Evolutionary conservation across 2,329 filamentous ascomycete genomes (phyloP), one percentile per base, ranked within the genome.

Genomic region (Sclerotinia minor): DNA sequence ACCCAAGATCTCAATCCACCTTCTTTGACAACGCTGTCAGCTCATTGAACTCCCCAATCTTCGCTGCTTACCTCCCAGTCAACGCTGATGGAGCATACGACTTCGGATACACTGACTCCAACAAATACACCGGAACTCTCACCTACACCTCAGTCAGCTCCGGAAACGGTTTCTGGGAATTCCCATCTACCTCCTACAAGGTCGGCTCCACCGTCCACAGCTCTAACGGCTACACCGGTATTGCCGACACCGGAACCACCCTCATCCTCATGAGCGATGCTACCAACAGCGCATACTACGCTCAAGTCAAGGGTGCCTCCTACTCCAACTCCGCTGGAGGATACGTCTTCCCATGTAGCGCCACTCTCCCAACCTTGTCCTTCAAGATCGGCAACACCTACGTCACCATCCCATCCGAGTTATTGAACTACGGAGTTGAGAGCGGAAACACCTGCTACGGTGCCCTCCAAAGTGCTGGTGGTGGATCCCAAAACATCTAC

Each of bases 81-180:
- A 79, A 81, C 68, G 72, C 75, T 9, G 69, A 80, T 24, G 82
- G 84, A 52, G 79, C 78, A 41, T 87, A 85, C 76, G 82, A 85
- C 74, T 87, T 87, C 69, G 85, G 85, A 59, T 84, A 78, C 77
- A 83, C 85, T 67, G 82, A 87, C 77, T 73, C 69, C 38, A 74
- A 76, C 69, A 83, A 83, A 72, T 86, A 85, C 80, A 83, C 79
- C 5, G 85, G 85, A 44, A 64, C 73, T 35, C 81, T 87, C 74
- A 78, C 78, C 67, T 88, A 85, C 76, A 77, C 81, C 24, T 55
- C 76, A 38, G 81, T 85, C 68, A 78, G 82, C 73, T 79, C 72
- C 69, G 74, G 73, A 60, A 77, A 82, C 13, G 84, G 84, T 41
- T 87, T 82, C 79, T 88, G 85, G 85, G 79, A 81, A 61, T 85